Percentiles rank a stretch among this genome's conserved stretches.
phyloP scores from a whole-genome alignment of 805 yeast genomes.

The Candida nitratophila region DNA sequence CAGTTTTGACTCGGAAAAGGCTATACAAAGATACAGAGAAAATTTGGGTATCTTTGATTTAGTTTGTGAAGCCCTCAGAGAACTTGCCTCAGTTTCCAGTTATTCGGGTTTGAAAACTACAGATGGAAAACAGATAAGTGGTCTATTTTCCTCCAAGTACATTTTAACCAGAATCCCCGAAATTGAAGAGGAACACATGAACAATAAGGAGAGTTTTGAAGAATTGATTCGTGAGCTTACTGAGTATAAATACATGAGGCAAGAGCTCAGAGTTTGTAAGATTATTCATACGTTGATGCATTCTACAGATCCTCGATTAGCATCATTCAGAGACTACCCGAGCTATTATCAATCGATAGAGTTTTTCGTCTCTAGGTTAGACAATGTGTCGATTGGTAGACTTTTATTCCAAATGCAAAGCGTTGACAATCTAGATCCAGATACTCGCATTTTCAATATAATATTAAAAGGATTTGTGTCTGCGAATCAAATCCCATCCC shows the following conservation, averaged over 20 bases:
- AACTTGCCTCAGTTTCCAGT: background rate
- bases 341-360: constrained; percentile 32
- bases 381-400: constrained; percentile 33
- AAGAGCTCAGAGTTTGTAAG: constrained; percentile 7
- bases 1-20: background rate
- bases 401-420: constrained; percentile 31
- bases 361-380: constrained; percentile 30
- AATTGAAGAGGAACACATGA: background rate
- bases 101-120: background rate
- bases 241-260: constrained; percentile 11
- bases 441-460: constrained; percentile 15
- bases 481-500: constrained; percentile 5
- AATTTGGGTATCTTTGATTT: background rate
- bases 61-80: background rate
- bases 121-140: background rate
- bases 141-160: background rate
- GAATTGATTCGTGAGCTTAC: constrained; percentile 6
- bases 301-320: constrained; percentile 11
- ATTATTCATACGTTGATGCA: constrained; percentile 8
- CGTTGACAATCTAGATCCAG: constrained; percentile 7
- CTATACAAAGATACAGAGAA: background rate
- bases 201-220: background rate
- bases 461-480: constrained; percentile 14
- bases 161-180: background rate
- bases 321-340: constrained; percentile 21